Evolutionary conservation across 2,329 filamentous ascomycete species (phyloP).

Genomic region (Coleophoma cylindrospora): DNA sequence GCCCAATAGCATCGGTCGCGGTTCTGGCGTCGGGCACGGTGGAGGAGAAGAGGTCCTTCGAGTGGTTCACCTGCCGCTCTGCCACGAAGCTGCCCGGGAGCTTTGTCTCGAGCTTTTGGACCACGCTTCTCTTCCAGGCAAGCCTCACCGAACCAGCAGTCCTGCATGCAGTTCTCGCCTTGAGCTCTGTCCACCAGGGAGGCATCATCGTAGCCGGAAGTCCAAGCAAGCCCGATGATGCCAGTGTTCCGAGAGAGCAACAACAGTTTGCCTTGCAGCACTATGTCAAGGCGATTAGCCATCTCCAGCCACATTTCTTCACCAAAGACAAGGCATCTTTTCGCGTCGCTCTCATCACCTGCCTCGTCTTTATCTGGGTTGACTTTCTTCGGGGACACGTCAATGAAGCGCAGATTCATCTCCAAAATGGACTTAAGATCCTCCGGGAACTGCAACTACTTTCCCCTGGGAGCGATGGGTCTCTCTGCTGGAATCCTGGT

Average conservation of each 20-base stretch:
- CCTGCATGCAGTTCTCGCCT: slow-evolving; percentile 32
- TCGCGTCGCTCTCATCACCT: slow-evolving; percentile 35
- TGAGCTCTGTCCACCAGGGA: slow-evolving; percentile 35
- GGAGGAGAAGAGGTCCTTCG: slow-evolving; percentile 30
- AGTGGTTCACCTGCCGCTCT: slow-evolving; percentile 43
- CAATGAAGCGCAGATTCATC: slow-evolving; percentile 31
- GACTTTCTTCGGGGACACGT: slow-evolving; percentile 45
- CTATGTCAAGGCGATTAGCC: slow-evolving; percentile 44
- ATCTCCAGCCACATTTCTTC: slow-evolving; percentile 32
- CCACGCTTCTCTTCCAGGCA: slow-evolving; percentile 30
- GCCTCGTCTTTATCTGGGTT: slow-evolving; percentile 45
- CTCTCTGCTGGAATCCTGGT: slow-evolving; percentile 6
- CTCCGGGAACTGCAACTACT: slow-evolving; percentile 19
- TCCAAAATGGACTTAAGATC: slow-evolving; percentile 37
- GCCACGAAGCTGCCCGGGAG: slow-evolving; percentile 33
- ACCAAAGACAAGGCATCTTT: slow-evolving; percentile 23
- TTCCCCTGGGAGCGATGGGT: neutral
- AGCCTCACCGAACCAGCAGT: slow-evolving; percentile 27
- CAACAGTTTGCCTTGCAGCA: slow-evolving; percentile 36
- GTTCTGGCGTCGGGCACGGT: slow-evolving; percentile 30
- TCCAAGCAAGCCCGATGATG: slow-evolving; percentile 17
- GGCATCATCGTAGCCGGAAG: slow-evolving; percentile 7
- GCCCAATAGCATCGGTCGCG: slow-evolving; percentile 31
- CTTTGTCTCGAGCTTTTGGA: slow-evolving; percentile 29
- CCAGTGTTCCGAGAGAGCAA: slow-evolving; percentile 13